phyloP scores from a whole-genome alignment of 768 basidiomycete species.

The Podaxis carcinomalis region DNA sequence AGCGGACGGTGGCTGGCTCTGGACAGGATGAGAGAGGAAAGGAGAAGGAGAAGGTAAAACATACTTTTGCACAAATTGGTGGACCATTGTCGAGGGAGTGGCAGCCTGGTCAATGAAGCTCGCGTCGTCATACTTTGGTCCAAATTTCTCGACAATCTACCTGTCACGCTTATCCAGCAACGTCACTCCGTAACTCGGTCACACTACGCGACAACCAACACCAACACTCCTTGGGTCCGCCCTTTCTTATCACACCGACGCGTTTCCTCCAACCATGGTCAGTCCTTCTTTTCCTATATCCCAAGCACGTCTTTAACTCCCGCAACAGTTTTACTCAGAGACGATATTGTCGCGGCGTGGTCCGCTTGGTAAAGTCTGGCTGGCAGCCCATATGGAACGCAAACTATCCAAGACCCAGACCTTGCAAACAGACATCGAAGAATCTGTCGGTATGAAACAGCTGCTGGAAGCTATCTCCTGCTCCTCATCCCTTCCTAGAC shows the following conservation, averaged over 20 bases:
- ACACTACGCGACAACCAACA: not conserved
- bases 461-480: not conserved
- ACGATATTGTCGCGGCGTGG: constrained; percentile 91
- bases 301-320: not conserved
- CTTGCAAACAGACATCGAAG: constrained; percentile 89
- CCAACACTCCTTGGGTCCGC: not conserved
- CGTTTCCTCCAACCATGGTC: constrained; percentile 9
- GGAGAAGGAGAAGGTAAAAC: not conserved
- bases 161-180: not conserved
- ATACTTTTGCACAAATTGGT: not conserved
- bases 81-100: not conserved
- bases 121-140: not conserved
- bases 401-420: constrained; percentile 97
- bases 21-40: not conserved
- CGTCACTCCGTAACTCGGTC: not conserved
- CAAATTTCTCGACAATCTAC: not conserved
- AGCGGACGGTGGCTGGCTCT: not conserved
- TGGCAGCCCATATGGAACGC: constrained; percentile 97
- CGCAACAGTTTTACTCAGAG: constrained; percentile 83
- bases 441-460: constrained; percentile 73
- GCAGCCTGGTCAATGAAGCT: not conserved
- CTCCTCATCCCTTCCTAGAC: constrained; percentile 34
- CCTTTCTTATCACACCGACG: not conserved
- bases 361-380: constrained; percentile 96
- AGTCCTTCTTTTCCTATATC: not conserved